A percentile compares a stretch with the other conserved stretches of the same genome.
Evolutionary conservation across 495 filamentous ascomycete species (phyloP).

Genomic region (Aspergillus affinis): DNA sequence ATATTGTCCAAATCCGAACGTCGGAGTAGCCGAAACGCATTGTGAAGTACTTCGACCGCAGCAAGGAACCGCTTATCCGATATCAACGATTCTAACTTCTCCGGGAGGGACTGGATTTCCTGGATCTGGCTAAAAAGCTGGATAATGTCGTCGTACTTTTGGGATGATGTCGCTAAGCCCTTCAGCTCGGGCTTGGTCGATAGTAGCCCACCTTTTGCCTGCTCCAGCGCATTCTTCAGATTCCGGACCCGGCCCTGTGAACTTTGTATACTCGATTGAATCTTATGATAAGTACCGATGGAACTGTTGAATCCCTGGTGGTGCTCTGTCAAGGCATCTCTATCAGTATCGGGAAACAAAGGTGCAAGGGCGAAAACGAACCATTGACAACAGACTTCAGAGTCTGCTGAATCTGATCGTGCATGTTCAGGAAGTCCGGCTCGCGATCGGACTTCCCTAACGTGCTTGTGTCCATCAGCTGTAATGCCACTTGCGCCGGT

Average conservation of each 20-base stretch:
- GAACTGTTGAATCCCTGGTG: conserved; percentile 99
- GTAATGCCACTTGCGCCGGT: conserved; percentile 87
- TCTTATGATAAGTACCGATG: conserved; percentile 98
- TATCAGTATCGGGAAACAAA: neutral
- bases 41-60: conserved; percentile 88
- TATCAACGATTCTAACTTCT: conserved; percentile 87
- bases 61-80: conserved; percentile 94
- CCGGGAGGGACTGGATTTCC: conserved; percentile 84
- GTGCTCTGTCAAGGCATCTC: conserved; percentile 59
- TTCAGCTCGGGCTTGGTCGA: conserved; percentile 90
- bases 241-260: conserved; percentile 82
- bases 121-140: conserved; percentile 82
- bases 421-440: conserved; percentile 74
- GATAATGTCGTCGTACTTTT: conserved; percentile 88
- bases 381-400: conserved; percentile 92
- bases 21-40: conserved; percentile 76
- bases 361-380: conserved; percentile 16
- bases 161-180: conserved; percentile 77
- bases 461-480: conserved; percentile 90
- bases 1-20: conserved; percentile 90
- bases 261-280: conserved; percentile 86
- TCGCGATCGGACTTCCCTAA: conserved; percentile 88
- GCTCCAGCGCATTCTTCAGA: conserved; percentile 77
- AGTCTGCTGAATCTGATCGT: conserved; percentile 81
- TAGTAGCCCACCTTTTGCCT: conserved; percentile 78